Base-by-base conservation (phyloP, 75 land plant species). In the Chamaecyparis obtusa region DNA sequence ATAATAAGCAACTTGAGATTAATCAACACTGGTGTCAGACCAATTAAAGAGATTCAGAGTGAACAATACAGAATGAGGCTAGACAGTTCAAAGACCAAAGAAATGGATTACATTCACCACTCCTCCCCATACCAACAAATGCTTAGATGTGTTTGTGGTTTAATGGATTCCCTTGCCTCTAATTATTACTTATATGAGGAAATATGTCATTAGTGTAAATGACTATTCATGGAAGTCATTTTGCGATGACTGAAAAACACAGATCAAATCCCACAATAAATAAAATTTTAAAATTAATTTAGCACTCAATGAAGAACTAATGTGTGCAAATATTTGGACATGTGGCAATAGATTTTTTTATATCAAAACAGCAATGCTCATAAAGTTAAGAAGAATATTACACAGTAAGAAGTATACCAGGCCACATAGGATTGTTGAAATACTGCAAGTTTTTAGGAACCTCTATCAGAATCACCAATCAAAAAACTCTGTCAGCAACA, bases 381-480 rank as follows among this genome's bases (percentile, higher is more conserved):
- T 30, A 74, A 8, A 71, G 8, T 10, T 51, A 35, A 37, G 14
- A 30, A 48, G 43, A 30, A 0, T 21, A 84, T 46, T 37, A 41
- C 84, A 33, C 0, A 30, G 30, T 49, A 88, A 85, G 79, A 64
- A 24, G 78, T 44, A 83, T 91, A 94, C 96, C 96, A 82, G 94
- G 94, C 96, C 96, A 93, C 94, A 94, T 93, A 24, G 96, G 96
- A 56, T 94, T 94, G 90, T 94, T 90, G 88, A 86, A 94, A 67
- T 91, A 94, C 32, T 54, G 11, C 75, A 43, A 27, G 8, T 71
- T 82, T 80, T 87, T 44, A 56, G 71, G 39, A 83, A 84, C 83
- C 83, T 54, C 93, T 92, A 87, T 48, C 84, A 46, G 14, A 88
- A 84, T 41, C 30, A 83, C 56, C 27, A 87, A 57, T 64, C 69